phyloP scores from a whole-genome alignment of 2,329 filamentous ascomycete species.

The Scleromitrula shiraiana region DNA sequence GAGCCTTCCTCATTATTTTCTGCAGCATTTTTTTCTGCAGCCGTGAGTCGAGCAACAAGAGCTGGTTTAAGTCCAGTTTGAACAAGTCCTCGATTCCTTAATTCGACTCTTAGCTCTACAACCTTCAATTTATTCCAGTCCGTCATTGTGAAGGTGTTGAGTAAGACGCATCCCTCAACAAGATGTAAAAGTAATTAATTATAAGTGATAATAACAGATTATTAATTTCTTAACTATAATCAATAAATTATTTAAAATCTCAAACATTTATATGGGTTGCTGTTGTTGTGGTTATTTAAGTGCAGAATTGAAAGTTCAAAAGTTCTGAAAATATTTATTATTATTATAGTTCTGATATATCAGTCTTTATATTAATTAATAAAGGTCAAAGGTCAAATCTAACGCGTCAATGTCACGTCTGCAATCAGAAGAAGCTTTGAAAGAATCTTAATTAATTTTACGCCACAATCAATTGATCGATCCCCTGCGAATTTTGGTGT shows the following conservation, averaged over 20 bases:
- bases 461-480: neutral
- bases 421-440: neutral
- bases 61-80: constrained; percentile 65
- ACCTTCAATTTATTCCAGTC: constrained; percentile 60
- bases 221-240: too few species aligned
- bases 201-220: too few species aligned
- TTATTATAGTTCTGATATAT: too few species aligned
- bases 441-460: neutral
- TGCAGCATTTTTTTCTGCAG: too few species aligned
- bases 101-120: constrained; percentile 64
- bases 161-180: neutral
- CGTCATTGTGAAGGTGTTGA: constrained; percentile 32
- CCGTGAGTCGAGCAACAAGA: constrained; percentile 56
- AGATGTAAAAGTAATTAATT: neutral
- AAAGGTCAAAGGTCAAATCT: too few species aligned
- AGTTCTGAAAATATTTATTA: constrained; percentile 7
- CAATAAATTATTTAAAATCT: too few species aligned
- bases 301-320: too few species aligned
- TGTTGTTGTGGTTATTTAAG: too few species aligned
- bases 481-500: too few species aligned
- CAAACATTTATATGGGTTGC: too few species aligned
- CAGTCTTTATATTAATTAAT: too few species aligned
- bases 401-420: constrained; percentile 9
- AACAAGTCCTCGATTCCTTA: constrained; percentile 63
- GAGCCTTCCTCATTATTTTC: constrained; percentile 30